Base-by-base conservation (phyloP, 192 early-diverging fungal species). In the Umbelopsis sp. region DNA sequence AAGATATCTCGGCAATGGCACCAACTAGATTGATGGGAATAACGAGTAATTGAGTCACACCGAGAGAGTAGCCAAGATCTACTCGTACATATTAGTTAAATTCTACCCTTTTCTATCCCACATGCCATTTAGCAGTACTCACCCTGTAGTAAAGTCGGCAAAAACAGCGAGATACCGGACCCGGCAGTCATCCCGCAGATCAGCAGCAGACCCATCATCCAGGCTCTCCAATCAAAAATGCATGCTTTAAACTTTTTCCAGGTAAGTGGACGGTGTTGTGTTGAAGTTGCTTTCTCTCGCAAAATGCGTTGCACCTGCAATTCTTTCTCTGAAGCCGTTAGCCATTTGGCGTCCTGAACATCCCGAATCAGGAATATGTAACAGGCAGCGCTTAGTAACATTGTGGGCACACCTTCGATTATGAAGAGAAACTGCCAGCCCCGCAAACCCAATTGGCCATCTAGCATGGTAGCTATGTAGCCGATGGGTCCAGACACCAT, bases 361-460 rank as follows among this genome's bases (percentile, higher is more conserved):
- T 68, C 44, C 21, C 68, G 58, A 52, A 77, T 69, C 4, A 91
- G 47, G 64, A 73, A 84, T 46, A 81, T 87, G 25, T 69, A 83
- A 1, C 86, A 85, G 20, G 86, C 3, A 3, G 87, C 22, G 1
- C 87, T 86, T 2, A 92, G 78, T 0, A 84, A 46, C 16, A 91
- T 80, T 0, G 88, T 90, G 6, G 89, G 88, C 3, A 85, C 69
- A 9, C 88, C 86, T 74, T 92, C 90, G 6, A 90, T 74, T 20
- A 95, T 85, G 70, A 93, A 93, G 27, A 94, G 75, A 72, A 86
- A 85, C 67, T 87, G 85, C 92, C 92, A 93, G 1, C 87, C 90
- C 11, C 83, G 74, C 12, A 89, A 67, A 46, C 85, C 86, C 49
- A 52, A 64, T 30, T 75, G 58, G n/a, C 89, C 88, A 11, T 84